These are phyloP conservation scores for Aspergillus fructus DNA, from an alignment of 2,329 filamentous ascomycete genomes.

Conservation along the genomic window DNA sequence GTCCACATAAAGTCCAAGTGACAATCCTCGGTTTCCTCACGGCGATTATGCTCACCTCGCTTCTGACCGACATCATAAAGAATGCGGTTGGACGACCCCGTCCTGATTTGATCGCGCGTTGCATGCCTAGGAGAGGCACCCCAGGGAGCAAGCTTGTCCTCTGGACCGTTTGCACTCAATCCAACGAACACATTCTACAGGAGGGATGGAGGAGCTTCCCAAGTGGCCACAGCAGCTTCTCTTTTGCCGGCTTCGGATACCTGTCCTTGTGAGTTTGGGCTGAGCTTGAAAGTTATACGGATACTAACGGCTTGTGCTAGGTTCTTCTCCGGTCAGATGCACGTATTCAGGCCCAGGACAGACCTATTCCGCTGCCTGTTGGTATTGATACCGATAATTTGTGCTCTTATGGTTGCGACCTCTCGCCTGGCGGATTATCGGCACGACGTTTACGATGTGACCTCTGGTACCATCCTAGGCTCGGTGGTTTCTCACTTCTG, in stretches of 20 bases:
- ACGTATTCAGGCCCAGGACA: conserved; percentile 57
- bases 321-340: conserved; percentile 55
- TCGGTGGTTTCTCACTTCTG: conserved; percentile 56
- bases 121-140: conserved; percentile 66
- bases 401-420: conserved; percentile 60
- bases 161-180: conserved; percentile 48
- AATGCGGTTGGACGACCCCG: conserved; percentile 80
- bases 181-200: conserved; percentile 56
- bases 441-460: conserved; percentile 65
- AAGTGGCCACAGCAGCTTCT: conserved; percentile 62
- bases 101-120: conserved; percentile 85
- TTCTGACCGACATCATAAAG: conserved; percentile 89
- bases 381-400: conserved; percentile 56
- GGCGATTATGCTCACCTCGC: conserved; percentile 70
- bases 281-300: no score
- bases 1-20: conserved; percentile 78
- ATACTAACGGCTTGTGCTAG: conserved; percentile 21
- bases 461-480: conserved; percentile 55
- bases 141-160: conserved; percentile 54
- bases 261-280: conserved; percentile 45
- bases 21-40: conserved; percentile 79
- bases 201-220: conserved; percentile 68
- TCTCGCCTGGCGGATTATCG: conserved; percentile 64
- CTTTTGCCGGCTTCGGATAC: conserved; percentile 62
- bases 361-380: conserved; percentile 57